Evolutionary conservation across 495 filamentous ascomycete species (phyloP).

Genomic region (Neohortaea acidophila): DNA sequence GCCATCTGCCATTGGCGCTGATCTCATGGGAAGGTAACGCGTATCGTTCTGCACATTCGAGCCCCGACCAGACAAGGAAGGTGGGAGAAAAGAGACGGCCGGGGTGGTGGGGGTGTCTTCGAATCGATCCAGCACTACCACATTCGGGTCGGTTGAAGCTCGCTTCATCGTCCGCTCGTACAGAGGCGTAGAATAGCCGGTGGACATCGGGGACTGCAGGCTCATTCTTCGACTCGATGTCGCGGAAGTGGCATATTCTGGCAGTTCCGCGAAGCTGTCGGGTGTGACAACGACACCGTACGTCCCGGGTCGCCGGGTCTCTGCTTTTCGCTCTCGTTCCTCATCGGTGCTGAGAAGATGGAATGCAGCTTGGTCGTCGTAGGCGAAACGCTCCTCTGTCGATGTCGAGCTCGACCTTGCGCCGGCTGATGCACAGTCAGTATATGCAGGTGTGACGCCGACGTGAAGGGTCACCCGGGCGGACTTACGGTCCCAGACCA

Average conservation of each 20-base stretch:
- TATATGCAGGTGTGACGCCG: not conserved
- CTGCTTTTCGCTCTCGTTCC: conserved; percentile 44
- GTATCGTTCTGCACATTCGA: no score
- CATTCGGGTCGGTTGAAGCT: conserved; percentile 6
- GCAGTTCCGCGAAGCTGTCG: conserved; percentile 38
- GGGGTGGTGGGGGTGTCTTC: conserved; percentile 3
- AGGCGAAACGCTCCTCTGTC: not conserved
- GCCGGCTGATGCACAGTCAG: conserved; percentile 4
- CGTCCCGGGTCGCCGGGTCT: conserved; percentile 37
- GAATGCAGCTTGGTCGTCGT: conserved; percentile 36
- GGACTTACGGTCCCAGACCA: conserved; percentile 39
- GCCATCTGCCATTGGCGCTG: no score
- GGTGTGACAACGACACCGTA: conserved; percentile 43
- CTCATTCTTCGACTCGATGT: conserved; percentile 3
- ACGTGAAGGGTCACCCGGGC: conserved; percentile 9
- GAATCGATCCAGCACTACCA: conserved; percentile 16
- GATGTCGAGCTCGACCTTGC: not conserved
- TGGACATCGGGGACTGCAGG: conserved; percentile 7
- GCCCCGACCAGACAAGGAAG: no score
- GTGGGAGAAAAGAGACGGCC: not conserved
- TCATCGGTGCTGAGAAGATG: conserved; percentile 42
- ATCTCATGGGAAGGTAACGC: no score
- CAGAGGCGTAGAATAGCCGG: conserved; percentile 1
- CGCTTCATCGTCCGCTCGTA: not conserved
- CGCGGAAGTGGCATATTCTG: conserved; percentile 35